Conservation (phyloP, 441 rosid species). For the Theobroma grandiflorum region DNA sequence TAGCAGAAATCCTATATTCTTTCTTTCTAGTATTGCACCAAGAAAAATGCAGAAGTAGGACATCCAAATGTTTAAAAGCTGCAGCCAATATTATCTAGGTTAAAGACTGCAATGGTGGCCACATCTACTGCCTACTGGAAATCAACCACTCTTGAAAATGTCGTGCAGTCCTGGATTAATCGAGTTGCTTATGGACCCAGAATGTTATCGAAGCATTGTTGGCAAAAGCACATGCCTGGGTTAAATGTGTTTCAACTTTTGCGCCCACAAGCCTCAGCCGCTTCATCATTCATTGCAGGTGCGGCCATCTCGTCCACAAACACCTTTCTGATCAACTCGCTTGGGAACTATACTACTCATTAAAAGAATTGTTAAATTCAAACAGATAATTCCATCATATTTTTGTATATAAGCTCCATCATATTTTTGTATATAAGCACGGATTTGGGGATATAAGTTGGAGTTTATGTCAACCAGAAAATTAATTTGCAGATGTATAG, state of each 20-base stretch:
- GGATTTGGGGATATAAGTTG: no score
- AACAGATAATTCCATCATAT: no score
- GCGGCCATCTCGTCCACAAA: background rate
- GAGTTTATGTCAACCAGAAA: no score
- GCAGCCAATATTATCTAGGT: background rate
- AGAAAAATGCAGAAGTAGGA: background rate
- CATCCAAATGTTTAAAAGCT: background rate
- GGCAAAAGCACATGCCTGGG: background rate
- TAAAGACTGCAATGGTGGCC: background rate
- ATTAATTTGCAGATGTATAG: no score
- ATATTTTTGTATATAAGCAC: no score
- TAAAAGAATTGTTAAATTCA: no score
- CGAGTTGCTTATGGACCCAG: no score
- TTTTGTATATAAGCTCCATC: no score
- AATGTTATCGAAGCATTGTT: background rate
- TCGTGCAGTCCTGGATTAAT: no score
- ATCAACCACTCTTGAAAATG: background rate
- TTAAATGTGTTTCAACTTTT: background rate
- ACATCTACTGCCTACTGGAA: background rate
- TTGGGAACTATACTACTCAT: background rate
- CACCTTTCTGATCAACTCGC: background rate
- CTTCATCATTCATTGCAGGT: background rate
- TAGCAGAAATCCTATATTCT: no score
- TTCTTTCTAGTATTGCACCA: no score
- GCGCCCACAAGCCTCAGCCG: background rate